phyloP scores from a whole-genome alignment of 2,329 filamentous ascomycete genomes.

The Tolypocladium pustulatum region DNA sequence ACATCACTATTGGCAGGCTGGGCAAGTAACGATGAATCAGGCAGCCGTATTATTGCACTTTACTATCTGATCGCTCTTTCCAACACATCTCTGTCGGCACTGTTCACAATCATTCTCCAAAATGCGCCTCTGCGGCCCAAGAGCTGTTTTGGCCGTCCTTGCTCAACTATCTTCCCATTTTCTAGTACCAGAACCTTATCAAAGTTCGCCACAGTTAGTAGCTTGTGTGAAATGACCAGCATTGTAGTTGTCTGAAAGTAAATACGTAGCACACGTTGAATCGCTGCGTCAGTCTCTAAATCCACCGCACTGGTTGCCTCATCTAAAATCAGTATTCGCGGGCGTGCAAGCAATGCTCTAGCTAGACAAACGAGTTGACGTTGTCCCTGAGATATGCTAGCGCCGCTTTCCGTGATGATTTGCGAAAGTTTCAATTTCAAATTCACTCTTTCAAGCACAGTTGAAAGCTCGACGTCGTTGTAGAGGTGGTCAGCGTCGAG shows the following conservation, averaged over 20 bases:
- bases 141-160: neutral
- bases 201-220: neutral
- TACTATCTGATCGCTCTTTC: neutral
- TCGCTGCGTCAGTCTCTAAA: neutral
- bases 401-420: neutral
- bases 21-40: neutral
- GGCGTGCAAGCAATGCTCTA: neutral
- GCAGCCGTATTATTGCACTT: neutral
- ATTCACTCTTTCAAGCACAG: neutral
- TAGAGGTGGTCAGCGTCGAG: constrained; percentile 42
- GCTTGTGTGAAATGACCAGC: neutral
- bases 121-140: neutral
- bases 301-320: neutral
- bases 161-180: neutral
- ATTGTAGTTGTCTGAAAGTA: neutral
- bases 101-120: neutral
- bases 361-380: neutral
- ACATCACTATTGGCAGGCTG: neutral
- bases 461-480: neutral
- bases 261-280: neutral
- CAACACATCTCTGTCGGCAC: neutral
- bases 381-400: neutral
- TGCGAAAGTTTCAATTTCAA: neutral
- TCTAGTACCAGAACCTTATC: neutral
- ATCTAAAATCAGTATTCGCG: neutral